Evolutionary conservation across 225 moss, liverwort and hornwort species (phyloP).

Genomic region (Physcomitrium patens): DNA sequence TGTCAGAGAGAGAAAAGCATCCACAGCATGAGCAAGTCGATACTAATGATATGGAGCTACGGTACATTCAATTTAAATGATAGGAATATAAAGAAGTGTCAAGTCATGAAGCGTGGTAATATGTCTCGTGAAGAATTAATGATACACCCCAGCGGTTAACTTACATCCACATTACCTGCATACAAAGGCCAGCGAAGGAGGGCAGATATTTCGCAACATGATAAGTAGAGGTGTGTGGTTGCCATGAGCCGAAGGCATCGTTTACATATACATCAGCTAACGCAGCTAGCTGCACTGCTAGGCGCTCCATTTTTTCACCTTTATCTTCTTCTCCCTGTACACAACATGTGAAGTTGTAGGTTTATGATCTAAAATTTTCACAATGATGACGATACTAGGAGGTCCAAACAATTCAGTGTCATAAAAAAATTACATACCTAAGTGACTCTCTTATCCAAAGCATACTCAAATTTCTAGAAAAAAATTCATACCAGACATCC

Average conservation of each 20-base stretch:
- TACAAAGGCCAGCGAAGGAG: slow-evolving; percentile 79
- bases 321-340: slow-evolving; percentile 58
- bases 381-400: not conserved
- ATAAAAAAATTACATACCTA: no score
- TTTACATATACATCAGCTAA: slow-evolving; percentile 70
- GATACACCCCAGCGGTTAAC: not conserved
- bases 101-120: not conserved
- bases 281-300: slow-evolving; percentile 52
- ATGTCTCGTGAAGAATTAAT: not conserved
- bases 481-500: not conserved
- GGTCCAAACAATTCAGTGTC: not conserved
- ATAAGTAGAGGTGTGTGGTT: slow-evolving; percentile 77
- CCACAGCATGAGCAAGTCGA: not conserved
- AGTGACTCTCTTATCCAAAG: not conserved
- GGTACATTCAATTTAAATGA: slow-evolving; percentile 2
- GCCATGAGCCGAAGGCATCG: slow-evolving; percentile 89
- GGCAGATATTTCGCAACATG: slow-evolving; percentile 79
- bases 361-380: not conserved
- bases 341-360: slow-evolving; percentile 8
- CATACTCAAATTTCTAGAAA: not conserved
- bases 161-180: slow-evolving; percentile 55
- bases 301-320: slow-evolving; percentile 57
- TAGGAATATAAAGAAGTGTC: not conserved
- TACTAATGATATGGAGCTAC: not conserved
- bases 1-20: not conserved